Conservation (phyloP, 163 green algal species). For the Volvox carteri region DNA sequence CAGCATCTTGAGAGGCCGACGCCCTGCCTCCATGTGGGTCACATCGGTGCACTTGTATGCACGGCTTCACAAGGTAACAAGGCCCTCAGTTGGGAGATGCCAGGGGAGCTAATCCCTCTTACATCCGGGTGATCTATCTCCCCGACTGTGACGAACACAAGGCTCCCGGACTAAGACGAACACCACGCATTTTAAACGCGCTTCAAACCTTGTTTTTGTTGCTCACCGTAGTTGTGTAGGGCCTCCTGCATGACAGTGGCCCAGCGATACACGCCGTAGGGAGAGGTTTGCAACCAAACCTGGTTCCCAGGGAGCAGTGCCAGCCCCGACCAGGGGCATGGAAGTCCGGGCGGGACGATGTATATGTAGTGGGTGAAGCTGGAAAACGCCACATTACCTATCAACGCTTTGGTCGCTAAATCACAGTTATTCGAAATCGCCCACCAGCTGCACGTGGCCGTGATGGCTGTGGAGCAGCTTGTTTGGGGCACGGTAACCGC, state of each 20-base stretch:
- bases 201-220: too few species aligned
- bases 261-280: constrained; percentile 1
- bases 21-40: too few species aligned
- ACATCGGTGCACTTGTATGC: too few species aligned
- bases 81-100: too few species aligned
- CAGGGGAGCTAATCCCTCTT: too few species aligned
- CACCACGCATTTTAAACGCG: too few species aligned
- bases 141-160: too few species aligned
- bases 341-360: neutral
- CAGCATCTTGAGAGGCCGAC: too few species aligned
- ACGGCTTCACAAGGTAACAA: too few species aligned
- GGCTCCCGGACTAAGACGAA: too few species aligned
- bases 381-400: neutral
- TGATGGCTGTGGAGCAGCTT: constrained; percentile 2
- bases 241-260: constrained; percentile 32
- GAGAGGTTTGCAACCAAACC: constrained; percentile 28
- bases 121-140: too few species aligned
- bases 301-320: constrained; percentile 42
- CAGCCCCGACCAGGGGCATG: constrained; percentile 18
- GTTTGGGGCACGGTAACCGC: neutral
- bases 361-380: constrained; percentile 14
- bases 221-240: constrained; percentile 19
- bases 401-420: neutral
- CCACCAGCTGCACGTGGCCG: neutral
- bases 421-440: neutral